Evolutionary conservation across 2,329 filamentous ascomycete genomes (phyloP).

Genomic region (Plectosphaerella plurivora): DNA sequence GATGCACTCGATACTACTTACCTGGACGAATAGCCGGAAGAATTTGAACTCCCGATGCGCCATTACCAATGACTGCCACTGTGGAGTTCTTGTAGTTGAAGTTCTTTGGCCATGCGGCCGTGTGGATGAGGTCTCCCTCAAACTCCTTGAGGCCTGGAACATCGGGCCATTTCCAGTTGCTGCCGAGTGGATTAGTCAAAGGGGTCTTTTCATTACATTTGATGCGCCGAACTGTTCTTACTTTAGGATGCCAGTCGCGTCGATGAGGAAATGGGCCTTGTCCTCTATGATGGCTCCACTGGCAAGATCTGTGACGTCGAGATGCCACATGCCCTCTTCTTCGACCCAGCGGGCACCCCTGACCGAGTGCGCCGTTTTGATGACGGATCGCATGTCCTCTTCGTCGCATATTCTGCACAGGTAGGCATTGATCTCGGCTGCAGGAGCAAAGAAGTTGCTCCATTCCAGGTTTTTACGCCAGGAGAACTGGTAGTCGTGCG

Average conservation of each 20-base stretch:
- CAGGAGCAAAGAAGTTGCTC: constrained; percentile 51
- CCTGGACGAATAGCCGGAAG: constrained; percentile 43
- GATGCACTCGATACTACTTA: constrained; percentile 14
- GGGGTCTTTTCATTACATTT: neutral
- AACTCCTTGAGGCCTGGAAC: constrained; percentile 41
- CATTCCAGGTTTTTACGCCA: constrained; percentile 57
- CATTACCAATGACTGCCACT: constrained; percentile 53
- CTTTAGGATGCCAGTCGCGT: constrained; percentile 50
- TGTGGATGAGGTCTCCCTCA: constrained; percentile 46
- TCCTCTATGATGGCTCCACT: constrained; percentile 36
- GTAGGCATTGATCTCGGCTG: constrained; percentile 52
- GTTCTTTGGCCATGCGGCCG: constrained; percentile 45
- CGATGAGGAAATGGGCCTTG: constrained; percentile 41
- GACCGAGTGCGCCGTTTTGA: constrained; percentile 39
- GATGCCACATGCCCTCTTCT: constrained; percentile 32
- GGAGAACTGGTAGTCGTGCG: constrained; percentile 59
- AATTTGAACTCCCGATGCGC: constrained; percentile 50
- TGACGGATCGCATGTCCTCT: constrained; percentile 35
- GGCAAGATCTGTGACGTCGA: constrained; percentile 32
- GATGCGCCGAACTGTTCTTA: constrained; percentile 20
- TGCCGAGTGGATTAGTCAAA: constrained; percentile 16
- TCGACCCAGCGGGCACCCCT: constrained; percentile 40
- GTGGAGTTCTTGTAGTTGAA: constrained; percentile 45
- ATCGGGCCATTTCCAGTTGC: constrained; percentile 49
- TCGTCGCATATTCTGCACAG: constrained; percentile 43